phyloP scores from a whole-genome alignment of 208 protist genomes.

The Acanthamoeba divionensis region DNA sequence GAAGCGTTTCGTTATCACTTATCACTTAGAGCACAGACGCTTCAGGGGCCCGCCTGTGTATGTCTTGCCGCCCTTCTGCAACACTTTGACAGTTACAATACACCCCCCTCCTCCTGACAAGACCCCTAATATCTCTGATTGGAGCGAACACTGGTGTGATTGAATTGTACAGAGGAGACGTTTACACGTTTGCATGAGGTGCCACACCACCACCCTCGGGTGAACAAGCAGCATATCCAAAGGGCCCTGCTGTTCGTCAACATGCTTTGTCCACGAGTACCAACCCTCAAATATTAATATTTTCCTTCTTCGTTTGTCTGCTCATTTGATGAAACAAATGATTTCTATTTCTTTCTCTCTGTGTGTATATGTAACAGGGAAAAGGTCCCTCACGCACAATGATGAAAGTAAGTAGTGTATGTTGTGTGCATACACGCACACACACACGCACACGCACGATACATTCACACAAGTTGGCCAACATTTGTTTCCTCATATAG shows the following conservation, averaged over 20 bases:
- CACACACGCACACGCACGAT: neutral
- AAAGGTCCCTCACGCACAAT: conserved; percentile 6
- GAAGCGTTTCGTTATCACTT: too few relatives aligned
- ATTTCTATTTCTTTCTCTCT: too few relatives aligned
- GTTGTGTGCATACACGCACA: neutral
- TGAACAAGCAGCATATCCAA: neutral
- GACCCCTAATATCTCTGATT: neutral
- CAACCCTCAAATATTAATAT: too few relatives aligned
- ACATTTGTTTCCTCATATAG: too few relatives aligned
- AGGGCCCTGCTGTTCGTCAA: neutral
- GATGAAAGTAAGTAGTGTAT: neutral
- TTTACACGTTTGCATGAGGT: neutral
- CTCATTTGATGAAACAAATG: too few relatives aligned
- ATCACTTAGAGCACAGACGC: too few relatives aligned
- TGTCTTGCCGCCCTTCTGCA: neutral
- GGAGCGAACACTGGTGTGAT: neutral
- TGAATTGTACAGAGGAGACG: neutral
- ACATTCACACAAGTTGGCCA: too few relatives aligned
- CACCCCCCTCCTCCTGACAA: neutral
- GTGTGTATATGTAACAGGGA: neutral
- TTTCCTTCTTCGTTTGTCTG: too few relatives aligned
- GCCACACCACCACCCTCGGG: neutral
- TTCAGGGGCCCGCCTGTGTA: too few relatives aligned
- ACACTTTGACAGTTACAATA: neutral
- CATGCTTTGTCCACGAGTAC: too few relatives aligned